Evolutionary conservation across 768 basidiomycete species (phyloP), one percentile per base, ranked within the genome.

Genomic region (Russula ochroleuca): DNA sequence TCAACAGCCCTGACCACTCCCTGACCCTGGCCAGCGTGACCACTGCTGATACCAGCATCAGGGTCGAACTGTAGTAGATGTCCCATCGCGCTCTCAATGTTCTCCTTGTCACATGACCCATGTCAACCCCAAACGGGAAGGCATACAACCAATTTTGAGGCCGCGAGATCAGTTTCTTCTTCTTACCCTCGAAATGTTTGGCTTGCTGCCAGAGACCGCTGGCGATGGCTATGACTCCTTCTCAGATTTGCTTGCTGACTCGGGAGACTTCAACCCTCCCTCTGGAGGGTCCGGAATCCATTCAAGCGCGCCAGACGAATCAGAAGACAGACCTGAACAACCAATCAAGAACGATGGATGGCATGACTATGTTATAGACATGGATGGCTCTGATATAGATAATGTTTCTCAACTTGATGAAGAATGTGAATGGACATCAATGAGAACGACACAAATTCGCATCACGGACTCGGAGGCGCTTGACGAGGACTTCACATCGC

Each of bases 181-280:
- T 38, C 17, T 19, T 17, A 4, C 8, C 43, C 10, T 21, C 31
- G 28, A 54, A 19, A 64, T 59, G 62, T 35, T 15, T 37, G 48
- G 40, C 56, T 38, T 25, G 13, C n/a, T 48, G 23, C 48, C 25
- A 17, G 25, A 61, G 33, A 6, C 33, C 0, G 5, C 51, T 47
- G 35, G 7, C 2, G 49, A 57, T 37, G 45, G 31, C 37, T 33
- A 15, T 6, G 57, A 53, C 19, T 40, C 15, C 15, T 59, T 64
- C 25, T 33, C 37, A 1, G 63, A 59, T 37, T 41, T 64, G 45
- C 13, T 64, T n/a, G 10, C 31, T 5, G 57, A 59, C 51, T 33
- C 7, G 23, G 58, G 23, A 5, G 47, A 48, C 31, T 59, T 48
- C 43, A 31, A 40, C 25, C 49, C 52, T 3, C 47, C 15, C 23